Evolutionary conservation across 2,329 filamentous ascomycete species (phyloP), one percentile per base, ranked within the genome.

Genomic region (Colletotrichum sp.): DNA sequence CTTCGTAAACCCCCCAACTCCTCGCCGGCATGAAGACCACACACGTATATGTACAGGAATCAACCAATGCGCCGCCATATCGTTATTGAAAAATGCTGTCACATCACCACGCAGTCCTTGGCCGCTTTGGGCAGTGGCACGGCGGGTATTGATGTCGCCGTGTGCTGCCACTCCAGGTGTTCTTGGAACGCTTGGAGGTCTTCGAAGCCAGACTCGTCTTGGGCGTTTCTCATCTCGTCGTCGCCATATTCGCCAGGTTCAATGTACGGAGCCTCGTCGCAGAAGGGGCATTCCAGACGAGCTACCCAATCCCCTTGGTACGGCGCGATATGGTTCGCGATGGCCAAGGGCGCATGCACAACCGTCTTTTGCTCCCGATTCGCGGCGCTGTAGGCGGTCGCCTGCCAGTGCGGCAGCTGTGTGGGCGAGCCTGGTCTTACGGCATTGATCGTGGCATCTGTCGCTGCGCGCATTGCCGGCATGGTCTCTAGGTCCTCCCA

Each of bases 111-210:
- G 77, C 90, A 92, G 38, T 80, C 88, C 28, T 82, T 81, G 52
- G 82, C 78, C 58, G 79, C 77, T 36, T 81, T 78, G 3, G 84
- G 81, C 43, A 85, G 63, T 36, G 82, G 76, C 13, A 81, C 72
- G 13, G 80, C 81, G 55, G 83, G 82, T 73, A 87, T 78, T 43
- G 84, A 81, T 12, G 85, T 79, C 2, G 85, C 82, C 8, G 85
- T 86, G 77, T 92, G 90, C 76, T 87, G 84, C 90, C 90, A 92
- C 78, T 89, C 88, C 32, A 92, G 83, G 77, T 92, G 90, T 74
- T 88, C 87, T 80, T 88, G 87, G 48, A 92, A 87, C 18, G 84
- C 84, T 18, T 81, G 82, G 59, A 92, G 80, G 77, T 87, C 85
- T 58, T 86, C 86, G 78, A 91, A 90, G 5, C 86, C 87, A 38